A percentile compares a stretch with the other conserved stretches of the same genome.
phyloP scores from a whole-genome alignment of 768 basidiomycete species.

The Tubosaeta sp. region DNA sequence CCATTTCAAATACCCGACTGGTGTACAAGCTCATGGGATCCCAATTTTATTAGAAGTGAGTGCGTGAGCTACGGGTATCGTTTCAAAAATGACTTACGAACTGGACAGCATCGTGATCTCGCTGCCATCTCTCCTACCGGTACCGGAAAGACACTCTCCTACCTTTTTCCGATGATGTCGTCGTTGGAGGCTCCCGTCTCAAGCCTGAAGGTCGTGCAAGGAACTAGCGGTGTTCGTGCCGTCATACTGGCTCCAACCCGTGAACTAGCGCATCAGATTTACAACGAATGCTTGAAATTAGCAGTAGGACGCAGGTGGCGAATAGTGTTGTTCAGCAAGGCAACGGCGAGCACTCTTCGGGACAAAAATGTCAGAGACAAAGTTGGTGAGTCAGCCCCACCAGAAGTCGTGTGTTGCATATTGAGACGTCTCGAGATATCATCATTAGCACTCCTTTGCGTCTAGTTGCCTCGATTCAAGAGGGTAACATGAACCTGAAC shows the following conservation, averaged over 20 bases:
- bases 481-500: conserved; percentile 57
- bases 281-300: conserved; percentile 83
- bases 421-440: conserved; percentile 54
- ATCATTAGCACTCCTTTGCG: conserved; percentile 91
- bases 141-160: conserved; percentile 94
- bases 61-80: conserved; percentile 1
- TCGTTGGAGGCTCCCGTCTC: conserved; percentile 52
- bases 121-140: conserved; percentile 97
- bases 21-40: conserved; percentile 74
- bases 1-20: conserved; percentile 68
- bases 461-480: conserved; percentile 74
- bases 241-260: conserved; percentile 88
- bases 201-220: conserved; percentile 40
- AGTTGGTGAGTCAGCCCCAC: conserved; percentile 53
- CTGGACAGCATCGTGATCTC: conserved; percentile 67
- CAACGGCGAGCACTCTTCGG: conserved; percentile 78
- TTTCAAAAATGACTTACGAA: neutral
- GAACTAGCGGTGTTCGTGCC: conserved; percentile 67
- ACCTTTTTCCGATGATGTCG: conserved; percentile 78
- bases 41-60: conserved; percentile 77
- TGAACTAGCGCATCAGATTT: conserved; percentile 94
- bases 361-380: conserved; percentile 69
- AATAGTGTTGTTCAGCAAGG: conserved; percentile 80
- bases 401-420: neutral
- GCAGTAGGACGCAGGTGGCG: conserved; percentile 82